phyloP scores from a whole-genome alignment of 257 asterid genomes.

The Coffea eugenioides region DNA sequence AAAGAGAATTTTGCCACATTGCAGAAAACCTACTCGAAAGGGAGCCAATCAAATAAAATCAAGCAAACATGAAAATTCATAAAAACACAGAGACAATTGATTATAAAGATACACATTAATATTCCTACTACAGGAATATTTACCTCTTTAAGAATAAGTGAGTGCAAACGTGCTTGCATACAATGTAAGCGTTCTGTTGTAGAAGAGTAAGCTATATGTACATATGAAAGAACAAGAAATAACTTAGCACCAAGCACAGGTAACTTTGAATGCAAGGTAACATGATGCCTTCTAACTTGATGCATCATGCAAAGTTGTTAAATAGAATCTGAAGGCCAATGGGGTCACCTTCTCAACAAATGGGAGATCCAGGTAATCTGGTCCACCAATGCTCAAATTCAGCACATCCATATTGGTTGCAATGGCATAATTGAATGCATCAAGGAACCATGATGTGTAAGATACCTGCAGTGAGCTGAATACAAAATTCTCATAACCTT shows the following conservation, averaged over 20 bases:
- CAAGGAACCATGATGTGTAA: conserved; percentile 98
- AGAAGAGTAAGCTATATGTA: neutral
- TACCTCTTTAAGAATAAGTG: neutral
- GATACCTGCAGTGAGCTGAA: conserved; percentile 99
- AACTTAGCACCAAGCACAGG: neutral
- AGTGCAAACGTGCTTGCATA: neutral
- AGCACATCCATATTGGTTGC: conserved; percentile 95
- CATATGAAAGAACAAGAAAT: neutral
- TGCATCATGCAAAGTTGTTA: neutral
- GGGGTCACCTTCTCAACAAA: neutral
- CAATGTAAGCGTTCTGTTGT: neutral
- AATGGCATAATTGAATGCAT: conserved; percentile 96
- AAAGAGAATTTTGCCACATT: neutral
- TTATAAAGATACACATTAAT: neutral
- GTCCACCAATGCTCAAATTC: conserved; percentile 99
- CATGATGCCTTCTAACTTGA: neutral
- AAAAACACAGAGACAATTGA: neutral
- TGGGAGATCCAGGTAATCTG: conserved; percentile 56
- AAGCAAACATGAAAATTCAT: neutral
- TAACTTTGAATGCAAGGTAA: neutral
- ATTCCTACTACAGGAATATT: neutral
- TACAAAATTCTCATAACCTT: conserved; percentile 75
- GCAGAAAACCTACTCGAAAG: neutral
- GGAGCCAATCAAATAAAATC: neutral
- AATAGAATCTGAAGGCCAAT: conserved; percentile 2